Conservation (phyloP, 1,284 basidiomycete species). For the Jaminaea rosea region DNA sequence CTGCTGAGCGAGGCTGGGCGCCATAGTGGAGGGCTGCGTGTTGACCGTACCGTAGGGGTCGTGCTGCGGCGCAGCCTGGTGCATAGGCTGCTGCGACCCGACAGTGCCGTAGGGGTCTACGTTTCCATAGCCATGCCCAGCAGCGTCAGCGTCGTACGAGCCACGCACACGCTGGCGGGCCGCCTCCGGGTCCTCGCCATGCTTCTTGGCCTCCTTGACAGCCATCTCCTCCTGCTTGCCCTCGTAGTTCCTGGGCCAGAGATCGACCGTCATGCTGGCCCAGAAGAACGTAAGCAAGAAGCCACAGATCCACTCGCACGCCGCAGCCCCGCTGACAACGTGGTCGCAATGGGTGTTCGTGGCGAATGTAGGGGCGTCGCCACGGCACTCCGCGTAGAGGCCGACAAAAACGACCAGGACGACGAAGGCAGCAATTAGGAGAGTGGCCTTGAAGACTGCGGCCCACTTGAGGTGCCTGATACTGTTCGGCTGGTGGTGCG, state of each 20-base stretch:
- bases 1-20: neutral
- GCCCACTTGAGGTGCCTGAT: conserved; percentile 48
- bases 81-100: no score
- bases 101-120: neutral
- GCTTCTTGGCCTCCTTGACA: conserved; percentile 5
- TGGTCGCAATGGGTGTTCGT: conserved; percentile 47
- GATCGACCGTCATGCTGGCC: conserved; percentile 45
- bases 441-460: conserved; percentile 50
- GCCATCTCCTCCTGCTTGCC: conserved; percentile 9
- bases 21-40: neutral
- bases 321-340: conserved; percentile 49
- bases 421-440: conserved; percentile 49
- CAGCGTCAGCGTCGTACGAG: neutral
- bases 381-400: conserved; percentile 45
- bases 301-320: conserved; percentile 36
- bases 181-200: neutral
- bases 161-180: neutral
- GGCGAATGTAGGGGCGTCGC: conserved; percentile 12
- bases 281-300: conserved; percentile 49
- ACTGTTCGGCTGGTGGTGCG: conserved; percentile 47
- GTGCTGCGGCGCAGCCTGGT: no score
- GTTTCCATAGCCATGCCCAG: neutral
- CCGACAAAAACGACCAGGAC: conserved; percentile 51
- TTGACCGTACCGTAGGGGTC: neutral
- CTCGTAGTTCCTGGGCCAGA: conserved; percentile 21